Evolutionary conservation across 352 stramenopile species (phyloP), one percentile per base, ranked within the genome.

Genomic region (Phytophthora rubi): DNA sequence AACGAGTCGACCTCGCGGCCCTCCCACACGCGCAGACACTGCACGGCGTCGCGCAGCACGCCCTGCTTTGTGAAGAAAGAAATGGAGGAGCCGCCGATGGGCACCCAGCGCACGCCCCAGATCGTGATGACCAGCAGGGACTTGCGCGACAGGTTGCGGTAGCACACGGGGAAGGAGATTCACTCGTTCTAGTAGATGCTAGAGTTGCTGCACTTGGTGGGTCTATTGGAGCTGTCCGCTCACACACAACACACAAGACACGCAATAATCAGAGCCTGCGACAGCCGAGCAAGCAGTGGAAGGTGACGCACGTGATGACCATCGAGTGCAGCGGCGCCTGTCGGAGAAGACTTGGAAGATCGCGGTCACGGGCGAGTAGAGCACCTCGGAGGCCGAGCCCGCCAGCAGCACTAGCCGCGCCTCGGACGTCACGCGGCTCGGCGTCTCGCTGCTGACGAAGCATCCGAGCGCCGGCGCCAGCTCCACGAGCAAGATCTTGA

Each of bases 281-380:
- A 26, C 23, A 1, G 23, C 23, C 23, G 23, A 26, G 23, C 23
- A 26, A 26, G 23, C 23, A 26, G 23, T 2, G 23, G 23, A 1
- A 26, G 23, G 23, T 26, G 23, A 26, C 52, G 44, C 55, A 86
- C 80, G 75, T 94, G 65, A 96, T 86, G 18, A 89, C 77, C 88
- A 95, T 94, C 4, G 86, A 71, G 61, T 97, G 90, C 45, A 94
- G 74, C 9, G 90, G 82, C 12, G 73, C 2, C 87, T 87, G 67
- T 95, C 88, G n/a, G 86, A 90, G 59, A 93, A 95, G 58, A 95
- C 88, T 70, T 96, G 75, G 65, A 96, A 95, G 58, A 95, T 89
- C 77, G 96, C 89, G 65, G 81, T 94, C 44, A 95, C 82, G 26
- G 87, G 66, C 32, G 89, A 89, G 64, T 96, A 93, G 56, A 85